A percentile compares a stretch with the other conserved stretches of the same genome.
Evolutionary conservation across 1,139 yeast species (phyloP).

Genomic region (Suhomyces maxii): DNA sequence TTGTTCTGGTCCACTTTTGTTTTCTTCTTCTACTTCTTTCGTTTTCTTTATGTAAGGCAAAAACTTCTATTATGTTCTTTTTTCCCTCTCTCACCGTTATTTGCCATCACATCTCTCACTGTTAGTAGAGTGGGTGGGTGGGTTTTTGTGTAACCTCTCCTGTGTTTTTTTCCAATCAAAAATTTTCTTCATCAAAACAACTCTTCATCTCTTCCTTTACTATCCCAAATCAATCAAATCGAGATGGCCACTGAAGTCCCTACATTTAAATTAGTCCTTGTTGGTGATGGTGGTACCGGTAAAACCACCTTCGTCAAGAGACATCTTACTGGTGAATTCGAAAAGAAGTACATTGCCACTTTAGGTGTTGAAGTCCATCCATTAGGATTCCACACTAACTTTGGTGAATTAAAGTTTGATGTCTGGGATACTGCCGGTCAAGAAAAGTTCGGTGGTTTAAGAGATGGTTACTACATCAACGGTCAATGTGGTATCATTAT

Average conservation of each 20-base stretch:
- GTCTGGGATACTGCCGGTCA: slow-evolving; percentile 99
- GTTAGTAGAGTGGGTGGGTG: not conserved
- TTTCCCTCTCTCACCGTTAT: no score
- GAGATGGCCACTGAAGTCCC: slow-evolving; percentile 84
- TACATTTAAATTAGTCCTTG: slow-evolving; percentile 95
- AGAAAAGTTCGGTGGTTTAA: slow-evolving; percentile 98
- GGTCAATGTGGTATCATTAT: slow-evolving; percentile 99
- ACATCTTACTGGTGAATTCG: slow-evolving; percentile 99
- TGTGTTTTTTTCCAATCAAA: slow-evolving; percentile 6
- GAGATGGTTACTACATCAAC: slow-evolving; percentile 99
- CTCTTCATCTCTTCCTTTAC: slow-evolving; percentile 9
- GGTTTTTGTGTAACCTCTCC: slow-evolving; percentile 8
- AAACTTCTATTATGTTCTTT: no score
- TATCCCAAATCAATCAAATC: slow-evolving; percentile 10
- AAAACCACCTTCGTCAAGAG: slow-evolving; percentile 99
- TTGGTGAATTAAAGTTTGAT: slow-evolving; percentile 97
- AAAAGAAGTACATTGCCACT: slow-evolving; percentile 98
- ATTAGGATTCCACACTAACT: slow-evolving; percentile 96
- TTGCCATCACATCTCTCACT: no score
- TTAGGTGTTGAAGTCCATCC: slow-evolving; percentile 99
- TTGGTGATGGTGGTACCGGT: slow-evolving; percentile 99
- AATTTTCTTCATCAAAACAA: slow-evolving; percentile 8
- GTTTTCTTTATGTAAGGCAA: no score
- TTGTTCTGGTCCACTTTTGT: no score
- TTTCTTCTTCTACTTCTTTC: no score